phyloP scores from a whole-genome alignment of 176 grass and related monocot species.

The Dendrocalamus sinicus region DNA sequence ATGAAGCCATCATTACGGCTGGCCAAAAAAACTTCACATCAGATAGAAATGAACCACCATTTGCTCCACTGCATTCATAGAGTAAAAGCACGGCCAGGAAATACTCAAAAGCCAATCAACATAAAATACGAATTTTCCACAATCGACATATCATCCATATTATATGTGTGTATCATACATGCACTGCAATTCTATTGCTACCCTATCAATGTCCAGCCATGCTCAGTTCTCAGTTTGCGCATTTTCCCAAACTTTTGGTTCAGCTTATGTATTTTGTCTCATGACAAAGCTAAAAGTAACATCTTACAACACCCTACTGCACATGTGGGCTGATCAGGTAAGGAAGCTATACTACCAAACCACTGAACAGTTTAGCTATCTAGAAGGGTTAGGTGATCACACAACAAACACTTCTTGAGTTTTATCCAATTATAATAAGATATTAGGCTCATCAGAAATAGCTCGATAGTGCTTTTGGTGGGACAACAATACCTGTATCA shows the following conservation, averaged over 20 bases:
- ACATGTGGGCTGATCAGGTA: constrained; percentile 6
- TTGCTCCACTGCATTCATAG: constrained; percentile 70
- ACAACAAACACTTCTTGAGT: background rate
- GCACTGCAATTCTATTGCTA: background rate
- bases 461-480: background rate
- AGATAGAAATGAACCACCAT: constrained; percentile 60
- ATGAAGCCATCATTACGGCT: constrained; percentile 77
- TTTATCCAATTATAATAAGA: background rate
- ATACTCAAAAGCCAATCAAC: constrained; percentile 31
- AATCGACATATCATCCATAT: background rate
- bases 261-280: constrained; percentile 33
- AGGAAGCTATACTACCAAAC: background rate
- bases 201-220: background rate
- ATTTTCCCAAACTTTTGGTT: constrained; percentile 1
- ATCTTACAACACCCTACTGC: too few relatives aligned
- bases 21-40: constrained; percentile 78
- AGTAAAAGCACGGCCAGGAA: constrained; percentile 28
- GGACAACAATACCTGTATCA: background rate
- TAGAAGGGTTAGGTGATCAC: constrained; percentile 10
- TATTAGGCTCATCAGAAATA: background rate
- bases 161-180: background rate
- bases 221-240: background rate
- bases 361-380: background rate
- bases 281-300: background rate
- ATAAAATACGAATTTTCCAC: background rate